Conservation (phyloP, 768 basidiomycete genomes). For the Rhizopogon vulgaris region DNA sequence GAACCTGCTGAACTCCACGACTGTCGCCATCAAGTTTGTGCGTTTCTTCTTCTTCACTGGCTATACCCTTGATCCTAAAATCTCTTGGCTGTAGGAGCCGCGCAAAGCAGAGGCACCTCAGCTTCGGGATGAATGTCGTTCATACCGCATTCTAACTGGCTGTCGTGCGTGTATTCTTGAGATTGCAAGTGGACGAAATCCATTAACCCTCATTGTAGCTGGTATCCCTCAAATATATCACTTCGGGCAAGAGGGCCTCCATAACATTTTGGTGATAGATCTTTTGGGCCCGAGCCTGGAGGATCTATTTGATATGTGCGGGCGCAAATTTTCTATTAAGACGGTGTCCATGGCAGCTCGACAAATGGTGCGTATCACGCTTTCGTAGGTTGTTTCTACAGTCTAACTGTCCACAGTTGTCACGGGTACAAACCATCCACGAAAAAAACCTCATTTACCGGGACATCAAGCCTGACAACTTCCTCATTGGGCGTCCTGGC, state of each 20-base stretch:
- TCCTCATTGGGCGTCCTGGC: slow-evolving; percentile 89
- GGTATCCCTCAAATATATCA: slow-evolving; percentile 99
- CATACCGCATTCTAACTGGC: slow-evolving; percentile 85
- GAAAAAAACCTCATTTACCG: slow-evolving; percentile 99
- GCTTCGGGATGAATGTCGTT: slow-evolving; percentile 96
- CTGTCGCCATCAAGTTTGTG: slow-evolving; percentile 99
- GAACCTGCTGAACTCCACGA: slow-evolving; percentile 96
- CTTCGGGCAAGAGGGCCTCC: slow-evolving; percentile 97
- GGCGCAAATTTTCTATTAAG: slow-evolving; percentile 95
- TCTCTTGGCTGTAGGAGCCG: slow-evolving; percentile 56
- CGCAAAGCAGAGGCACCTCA: slow-evolving; percentile 96
- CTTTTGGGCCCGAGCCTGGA: slow-evolving; percentile 94
- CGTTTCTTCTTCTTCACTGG: slow-evolving; percentile 29
- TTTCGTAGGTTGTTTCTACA: neutral
- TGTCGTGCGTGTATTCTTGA: slow-evolving; percentile 59
- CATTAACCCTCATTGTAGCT: slow-evolving; percentile 41
- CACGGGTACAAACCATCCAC: slow-evolving; percentile 95
- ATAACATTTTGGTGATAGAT: slow-evolving; percentile 98
- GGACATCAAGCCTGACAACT: slow-evolving; percentile 99
- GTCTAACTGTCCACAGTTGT: slow-evolving; percentile 48
- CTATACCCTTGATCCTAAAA: slow-evolving; percentile 1
- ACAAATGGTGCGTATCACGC: slow-evolving; percentile 70
- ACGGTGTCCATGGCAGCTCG: slow-evolving; percentile 98
- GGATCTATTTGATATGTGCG: slow-evolving; percentile 99
- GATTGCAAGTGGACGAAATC: slow-evolving; percentile 5